A percentile compares a stretch with the other conserved stretches of the same genome.
phyloP scores from a whole-genome alignment of 2,329 filamentous ascomycete species.

The Ophiostoma novo-ulmi region DNA sequence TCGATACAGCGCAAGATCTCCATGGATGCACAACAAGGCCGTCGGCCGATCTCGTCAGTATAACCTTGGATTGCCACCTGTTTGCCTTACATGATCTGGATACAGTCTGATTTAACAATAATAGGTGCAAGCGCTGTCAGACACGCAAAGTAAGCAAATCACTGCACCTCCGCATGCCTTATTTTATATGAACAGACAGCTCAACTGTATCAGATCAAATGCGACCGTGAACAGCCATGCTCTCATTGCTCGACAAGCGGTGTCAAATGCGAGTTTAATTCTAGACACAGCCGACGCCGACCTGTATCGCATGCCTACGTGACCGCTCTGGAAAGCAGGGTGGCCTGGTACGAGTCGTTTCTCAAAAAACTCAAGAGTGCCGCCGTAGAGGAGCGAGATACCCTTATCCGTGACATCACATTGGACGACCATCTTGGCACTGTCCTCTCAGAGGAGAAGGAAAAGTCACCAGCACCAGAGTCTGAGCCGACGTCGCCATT shows the following conservation, averaged over 20 bases:
- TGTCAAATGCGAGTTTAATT: not conserved
- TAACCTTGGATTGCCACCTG: not conserved
- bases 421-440: not conserved
- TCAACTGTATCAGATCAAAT: not conserved
- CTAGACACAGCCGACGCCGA: not conserved
- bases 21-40: not conserved
- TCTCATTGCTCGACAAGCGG: not conserved
- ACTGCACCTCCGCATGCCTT: not conserved
- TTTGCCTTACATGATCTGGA: not conserved
- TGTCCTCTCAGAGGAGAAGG: slow-evolving; percentile 6
- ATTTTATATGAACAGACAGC: not conserved
- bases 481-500: slow-evolving; percentile 2
- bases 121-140: slow-evolving; percentile 5
- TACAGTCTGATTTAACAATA: not conserved
- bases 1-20: not conserved
- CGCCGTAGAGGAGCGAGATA: not conserved
- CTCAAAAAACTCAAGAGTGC: not conserved
- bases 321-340: not conserved
- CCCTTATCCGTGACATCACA: not conserved
- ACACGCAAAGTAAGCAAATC: not conserved
- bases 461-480: not conserved
- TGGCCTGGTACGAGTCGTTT: slow-evolving; percentile 2
- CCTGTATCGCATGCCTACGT: not conserved
- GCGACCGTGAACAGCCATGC: slow-evolving; percentile 2
- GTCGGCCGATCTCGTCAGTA: slow-evolving; percentile 3